A percentile compares a stretch with the other conserved stretches of the same genome.
phyloP scores from a whole-genome alignment of 192 early-diverging fungal genomes.

The Phycomyces nitens region DNA sequence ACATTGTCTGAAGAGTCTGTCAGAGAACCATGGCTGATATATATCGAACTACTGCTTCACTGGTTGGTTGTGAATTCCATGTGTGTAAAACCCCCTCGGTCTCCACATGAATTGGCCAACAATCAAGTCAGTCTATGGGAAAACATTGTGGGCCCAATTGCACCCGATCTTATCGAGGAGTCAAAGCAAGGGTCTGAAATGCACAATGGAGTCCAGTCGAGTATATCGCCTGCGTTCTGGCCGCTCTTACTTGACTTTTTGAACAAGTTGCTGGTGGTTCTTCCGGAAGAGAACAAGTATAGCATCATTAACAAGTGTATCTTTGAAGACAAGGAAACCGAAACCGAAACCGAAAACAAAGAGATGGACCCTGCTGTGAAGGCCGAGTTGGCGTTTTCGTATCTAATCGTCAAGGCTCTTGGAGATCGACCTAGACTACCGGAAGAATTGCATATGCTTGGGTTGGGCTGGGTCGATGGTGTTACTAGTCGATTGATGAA shows the following conservation, averaged over 20 bases:
- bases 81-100: background rate
- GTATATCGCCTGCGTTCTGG: slow-evolving; percentile 22
- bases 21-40: slow-evolving; percentile 41
- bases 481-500: slow-evolving; percentile 12
- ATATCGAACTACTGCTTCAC: slow-evolving; percentile 43
- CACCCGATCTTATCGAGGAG: background rate
- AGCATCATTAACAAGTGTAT: slow-evolving; percentile 23
- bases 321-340: slow-evolving; percentile 6
- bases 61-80: slow-evolving; percentile 48
- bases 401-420: background rate
- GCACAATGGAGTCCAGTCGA: background rate
- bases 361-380: background rate
- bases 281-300: slow-evolving; percentile 20
- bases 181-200: background rate
- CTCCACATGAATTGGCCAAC: background rate
- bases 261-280: slow-evolving; percentile 9
- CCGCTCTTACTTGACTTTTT: slow-evolving; percentile 19
- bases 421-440: slow-evolving; percentile 34
- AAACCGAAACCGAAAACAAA: background rate
- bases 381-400: background rate
- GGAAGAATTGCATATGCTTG: slow-evolving; percentile 49
- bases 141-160: slow-evolving; percentile 13
- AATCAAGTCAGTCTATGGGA: slow-evolving; percentile 16
- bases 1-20: background rate
- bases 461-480: slow-evolving; percentile 46